Percentiles rank a stretch among this genome's conserved stretches.
Conservation (phyloP, 352 stramenopile genomes). For the Achlya hypogyna region DNA sequence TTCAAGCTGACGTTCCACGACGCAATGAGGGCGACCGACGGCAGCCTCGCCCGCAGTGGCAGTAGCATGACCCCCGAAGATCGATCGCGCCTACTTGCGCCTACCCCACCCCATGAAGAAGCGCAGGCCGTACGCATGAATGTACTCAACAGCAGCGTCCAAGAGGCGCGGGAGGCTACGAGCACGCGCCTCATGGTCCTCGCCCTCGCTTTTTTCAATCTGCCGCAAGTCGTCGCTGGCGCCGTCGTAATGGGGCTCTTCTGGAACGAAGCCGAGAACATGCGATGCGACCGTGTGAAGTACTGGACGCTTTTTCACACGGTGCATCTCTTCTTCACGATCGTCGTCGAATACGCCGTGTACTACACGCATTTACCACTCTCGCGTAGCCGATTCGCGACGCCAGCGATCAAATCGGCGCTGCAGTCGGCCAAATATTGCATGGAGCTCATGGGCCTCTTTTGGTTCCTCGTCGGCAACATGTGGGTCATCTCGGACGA, state of each 20-base stretch:
- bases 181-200: constrained; percentile 76
- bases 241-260: constrained; percentile 49
- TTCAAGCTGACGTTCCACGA: neutral
- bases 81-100: constrained; percentile 28
- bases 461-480: constrained; percentile 83
- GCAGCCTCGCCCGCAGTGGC: neutral
- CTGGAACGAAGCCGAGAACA: constrained; percentile 43
- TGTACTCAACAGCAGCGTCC: constrained; percentile 75
- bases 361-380: constrained; percentile 31
- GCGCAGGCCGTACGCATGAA: constrained; percentile 73
- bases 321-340: constrained; percentile 49
- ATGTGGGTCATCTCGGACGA: constrained; percentile 85
- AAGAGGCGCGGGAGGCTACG: constrained; percentile 65
- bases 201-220: constrained; percentile 63
- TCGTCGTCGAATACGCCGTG: constrained; percentile 64
- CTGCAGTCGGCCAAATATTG: constrained; percentile 56
- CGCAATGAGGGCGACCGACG: neutral
- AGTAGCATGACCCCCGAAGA: neutral
- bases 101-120: constrained; percentile 38
- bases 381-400: neutral
- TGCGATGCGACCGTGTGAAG: constrained; percentile 73
- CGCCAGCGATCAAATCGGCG: neutral
- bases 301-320: constrained; percentile 76
- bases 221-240: constrained; percentile 60
- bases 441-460: constrained; percentile 60